Evolutionary conservation across 805 yeast species (phyloP).

Genomic region (Blastobotrys terrestris): DNA sequence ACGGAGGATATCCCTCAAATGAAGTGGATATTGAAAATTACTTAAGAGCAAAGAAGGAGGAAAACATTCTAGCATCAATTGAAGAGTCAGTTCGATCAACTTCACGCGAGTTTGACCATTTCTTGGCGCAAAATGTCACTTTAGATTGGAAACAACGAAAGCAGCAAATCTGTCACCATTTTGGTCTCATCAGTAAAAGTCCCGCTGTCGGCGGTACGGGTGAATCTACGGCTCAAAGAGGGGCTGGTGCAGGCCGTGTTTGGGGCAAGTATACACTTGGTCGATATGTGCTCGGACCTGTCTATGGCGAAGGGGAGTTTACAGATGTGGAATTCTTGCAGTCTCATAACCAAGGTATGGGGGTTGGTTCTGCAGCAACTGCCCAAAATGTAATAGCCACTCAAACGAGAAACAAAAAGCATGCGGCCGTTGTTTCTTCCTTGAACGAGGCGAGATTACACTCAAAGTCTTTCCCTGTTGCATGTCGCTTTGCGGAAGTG

Average conservation of each 20-base stretch:
- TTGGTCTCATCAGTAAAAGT: constrained; percentile 45
- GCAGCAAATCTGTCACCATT: constrained; percentile 62
- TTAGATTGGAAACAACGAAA: constrained; percentile 82
- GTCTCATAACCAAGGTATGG: constrained; percentile 6
- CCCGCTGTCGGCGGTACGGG: constrained; percentile 1
- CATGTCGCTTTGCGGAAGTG: constrained; percentile 54
- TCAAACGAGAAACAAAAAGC: constrained; percentile 35
- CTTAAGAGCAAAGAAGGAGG: constrained; percentile 67
- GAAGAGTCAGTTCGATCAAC: constrained; percentile 72
- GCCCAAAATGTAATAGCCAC: constrained; percentile 9
- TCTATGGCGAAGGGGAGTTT: constrained; percentile 25
- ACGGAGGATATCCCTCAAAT: constrained; percentile 11
- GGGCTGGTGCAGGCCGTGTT: constrained; percentile 5
- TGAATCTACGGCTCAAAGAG: background rate
- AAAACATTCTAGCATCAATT: constrained; percentile 72
- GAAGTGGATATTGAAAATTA: constrained; percentile 41
- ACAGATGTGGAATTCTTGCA: constrained; percentile 25
- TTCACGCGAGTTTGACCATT: constrained; percentile 75
- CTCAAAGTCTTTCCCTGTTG: constrained; percentile 48
- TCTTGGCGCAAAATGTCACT: constrained; percentile 63
- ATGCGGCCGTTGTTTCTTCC: constrained; percentile 64
- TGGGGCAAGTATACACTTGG: constrained; percentile 34
- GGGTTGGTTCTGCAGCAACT: constrained; percentile 21
- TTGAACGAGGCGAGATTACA: constrained; percentile 64
- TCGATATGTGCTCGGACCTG: constrained; percentile 31